Base-by-base conservation (phyloP, 805 yeast species). In the Candida mattraensis region DNA sequence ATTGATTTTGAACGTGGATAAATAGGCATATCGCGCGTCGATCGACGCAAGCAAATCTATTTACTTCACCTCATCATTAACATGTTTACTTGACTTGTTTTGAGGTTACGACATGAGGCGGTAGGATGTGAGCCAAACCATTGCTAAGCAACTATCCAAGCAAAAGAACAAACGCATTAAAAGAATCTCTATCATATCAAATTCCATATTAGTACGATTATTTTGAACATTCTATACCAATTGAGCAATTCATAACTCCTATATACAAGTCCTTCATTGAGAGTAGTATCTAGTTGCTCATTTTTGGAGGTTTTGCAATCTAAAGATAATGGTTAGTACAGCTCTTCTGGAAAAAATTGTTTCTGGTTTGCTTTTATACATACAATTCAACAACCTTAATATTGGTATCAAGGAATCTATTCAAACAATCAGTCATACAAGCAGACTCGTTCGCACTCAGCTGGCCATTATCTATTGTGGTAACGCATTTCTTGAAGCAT, bases 401-500 rank as follows among this genome's bases (percentile, higher is more conserved):
- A 61, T 88, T 89, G 24, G 94, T 83, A 59, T 89, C 96, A 50
- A 89, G 69, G 60, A 84, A 89, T 48, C 95, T 67, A 64, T 85
- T 83, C 49, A 89, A 77, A 61, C 98, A 89, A 66, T 83, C 83
- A 40, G 70, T 64, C 56, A 89, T 65, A 60, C 97, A 89, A 22
- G 68, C 61, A 48, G 82, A 84, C 61, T 89, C 97, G 37, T 60
- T 60, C 2, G 64, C 35, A 44, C 70, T 69, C 46, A 88, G 67
- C 30, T 67, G 69, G 19, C 74, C 73, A 39, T 67, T 62, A 31
- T 67, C 63, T 33, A 76, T 59, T 5, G 64, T 42, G 31, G 67
- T 64, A 34, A 87, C 74, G 62, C 98, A 89, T 64, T 85, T 84
- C 59, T 83, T 85, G 72, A 87, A 89, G 60, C 98, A 89, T 70